These are phyloP conservation scores for Vitis hybrid DNA, from an alignment of 177 flowering plant genomes.

Conservation along the genomic window DNA sequence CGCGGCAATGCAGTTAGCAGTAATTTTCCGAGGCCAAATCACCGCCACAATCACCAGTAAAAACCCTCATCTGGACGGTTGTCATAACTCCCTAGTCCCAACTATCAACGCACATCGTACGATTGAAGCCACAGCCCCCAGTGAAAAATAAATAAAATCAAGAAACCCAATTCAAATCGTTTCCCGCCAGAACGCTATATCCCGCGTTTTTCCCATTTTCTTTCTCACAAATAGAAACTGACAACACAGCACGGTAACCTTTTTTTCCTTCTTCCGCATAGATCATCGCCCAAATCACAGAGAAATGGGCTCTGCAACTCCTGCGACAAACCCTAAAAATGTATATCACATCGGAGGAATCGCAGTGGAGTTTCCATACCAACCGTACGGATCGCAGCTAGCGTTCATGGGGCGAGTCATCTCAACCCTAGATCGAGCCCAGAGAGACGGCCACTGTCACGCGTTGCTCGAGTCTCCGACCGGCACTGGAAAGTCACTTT, in stretches of 20 bases:
- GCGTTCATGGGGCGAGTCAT: slow-evolving; percentile 96
- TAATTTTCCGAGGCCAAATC: too few relatives aligned
- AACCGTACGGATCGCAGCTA: slow-evolving; percentile 91
- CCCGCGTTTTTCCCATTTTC: too few relatives aligned
- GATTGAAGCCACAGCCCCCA: too few relatives aligned
- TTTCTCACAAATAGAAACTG: background rate
- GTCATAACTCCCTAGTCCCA: too few relatives aligned
- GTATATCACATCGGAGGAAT: slow-evolving; percentile 72
- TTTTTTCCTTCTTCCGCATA: too few relatives aligned
- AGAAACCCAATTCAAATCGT: background rate
- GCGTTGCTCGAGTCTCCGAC: slow-evolving; percentile 97
- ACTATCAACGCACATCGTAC: too few relatives aligned
- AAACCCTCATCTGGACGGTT: too few relatives aligned
- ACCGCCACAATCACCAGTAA: too few relatives aligned
- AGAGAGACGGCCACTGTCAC: slow-evolving; percentile 77
- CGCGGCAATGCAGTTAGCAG: too few relatives aligned
- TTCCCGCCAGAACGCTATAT: slow-evolving; percentile 6
- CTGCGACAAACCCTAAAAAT: slow-evolving; percentile 23
- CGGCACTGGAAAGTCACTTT: slow-evolving; percentile 93
- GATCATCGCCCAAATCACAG: background rate
- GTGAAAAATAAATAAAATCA: too few relatives aligned
- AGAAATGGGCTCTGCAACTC: slow-evolving; percentile 27
- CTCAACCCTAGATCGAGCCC: slow-evolving; percentile 83
- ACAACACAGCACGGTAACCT: background rate
- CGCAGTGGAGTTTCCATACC: slow-evolving; percentile 85